Percentiles rank a stretch among this genome's conserved stretches.
phyloP scores from a whole-genome alignment of 805 yeast genomes.

The Metschnikowia bowlesiae region DNA sequence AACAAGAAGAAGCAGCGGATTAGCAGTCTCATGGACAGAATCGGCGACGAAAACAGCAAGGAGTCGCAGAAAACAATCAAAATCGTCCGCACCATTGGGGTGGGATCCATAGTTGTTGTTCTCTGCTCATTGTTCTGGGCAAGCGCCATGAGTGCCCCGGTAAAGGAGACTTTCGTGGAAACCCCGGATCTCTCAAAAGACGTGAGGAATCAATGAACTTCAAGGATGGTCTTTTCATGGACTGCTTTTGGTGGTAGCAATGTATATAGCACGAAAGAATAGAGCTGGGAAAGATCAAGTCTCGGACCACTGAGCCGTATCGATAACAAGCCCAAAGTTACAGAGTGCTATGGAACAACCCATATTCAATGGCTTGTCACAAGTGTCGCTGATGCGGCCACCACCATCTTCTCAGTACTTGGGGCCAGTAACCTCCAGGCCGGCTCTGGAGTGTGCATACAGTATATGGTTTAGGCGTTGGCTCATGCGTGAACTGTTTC shows the following conservation, averaged over 20 bases:
- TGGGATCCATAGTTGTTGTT: conserved; percentile 15
- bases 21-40: conserved; percentile 24
- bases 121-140: conserved; percentile 17
- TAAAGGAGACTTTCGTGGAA: conserved; percentile 11
- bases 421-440: too few species aligned
- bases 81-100: conserved; percentile 18
- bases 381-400: too few species aligned
- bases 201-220: conserved; percentile 5
- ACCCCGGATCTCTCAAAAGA: conserved; percentile 12
- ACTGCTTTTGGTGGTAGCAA: background rate
- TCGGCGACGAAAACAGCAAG: conserved; percentile 31
- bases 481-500: too few species aligned
- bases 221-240: background rate
- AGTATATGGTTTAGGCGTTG: too few species aligned
- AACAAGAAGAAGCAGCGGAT: conserved; percentile 16
- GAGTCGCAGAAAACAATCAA: conserved; percentile 28
- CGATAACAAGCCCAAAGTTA: too few species aligned
- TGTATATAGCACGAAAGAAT: background rate
- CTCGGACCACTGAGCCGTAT: too few species aligned
- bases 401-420: too few species aligned
- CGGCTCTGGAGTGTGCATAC: too few species aligned
- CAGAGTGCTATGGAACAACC: too few species aligned
- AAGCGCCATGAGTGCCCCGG: conserved; percentile 13
- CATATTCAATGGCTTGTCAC: too few species aligned
- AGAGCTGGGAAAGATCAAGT: background rate